Percentiles rank a stretch among this genome's conserved stretches.
These are phyloP conservation scores for Alloteropsis semialata DNA, from an alignment of 176 grass and related monocot genomes.

Conservation along the genomic window DNA sequence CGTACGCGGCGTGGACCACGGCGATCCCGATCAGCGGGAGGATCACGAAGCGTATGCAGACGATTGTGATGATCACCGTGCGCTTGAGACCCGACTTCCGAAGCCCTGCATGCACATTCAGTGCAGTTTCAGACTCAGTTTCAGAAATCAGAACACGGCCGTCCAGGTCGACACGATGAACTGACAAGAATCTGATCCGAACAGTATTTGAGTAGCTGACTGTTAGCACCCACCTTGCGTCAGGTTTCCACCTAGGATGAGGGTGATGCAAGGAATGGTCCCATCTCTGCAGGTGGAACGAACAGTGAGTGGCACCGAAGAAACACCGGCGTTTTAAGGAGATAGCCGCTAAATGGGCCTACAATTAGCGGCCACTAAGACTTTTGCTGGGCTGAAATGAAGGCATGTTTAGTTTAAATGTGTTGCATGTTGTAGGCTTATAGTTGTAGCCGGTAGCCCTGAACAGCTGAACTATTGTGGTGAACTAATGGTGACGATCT, in stretches of 20 bases:
- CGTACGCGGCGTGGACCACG: constrained; percentile 50
- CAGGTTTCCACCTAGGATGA: constrained; percentile 91
- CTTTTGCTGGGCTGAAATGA: too few relatives aligned
- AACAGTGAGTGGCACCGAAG: not conserved
- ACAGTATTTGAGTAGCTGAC: not conserved
- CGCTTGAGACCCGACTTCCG: constrained; percentile 56
- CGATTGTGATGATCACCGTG: constrained; percentile 41
- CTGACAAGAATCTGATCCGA: not conserved
- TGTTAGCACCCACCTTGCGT: constrained; percentile 48
- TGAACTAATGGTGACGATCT: too few relatives aligned
- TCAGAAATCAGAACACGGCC: not conserved
- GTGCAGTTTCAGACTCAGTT: not conserved
- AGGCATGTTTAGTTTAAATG: too few relatives aligned
- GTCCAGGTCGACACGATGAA: not conserved
- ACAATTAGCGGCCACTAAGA: too few relatives aligned
- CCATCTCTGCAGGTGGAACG: constrained; percentile 48
- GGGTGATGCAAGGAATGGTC: constrained; percentile 80
- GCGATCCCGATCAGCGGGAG: constrained; percentile 64
- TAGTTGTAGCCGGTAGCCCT: too few relatives aligned
- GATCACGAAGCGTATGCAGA: constrained; percentile 66
- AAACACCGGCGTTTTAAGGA: too few relatives aligned
- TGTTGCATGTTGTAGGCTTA: too few relatives aligned
- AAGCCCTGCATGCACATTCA: constrained; percentile 39
- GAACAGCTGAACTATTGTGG: too few relatives aligned
- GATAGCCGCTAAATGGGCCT: too few relatives aligned